A percentile compares a stretch with the other conserved stretches of the same genome.
Evolutionary conservation across 2,329 filamentous ascomycete species (phyloP).

Genomic region (Aspergillus aculeatus): DNA sequence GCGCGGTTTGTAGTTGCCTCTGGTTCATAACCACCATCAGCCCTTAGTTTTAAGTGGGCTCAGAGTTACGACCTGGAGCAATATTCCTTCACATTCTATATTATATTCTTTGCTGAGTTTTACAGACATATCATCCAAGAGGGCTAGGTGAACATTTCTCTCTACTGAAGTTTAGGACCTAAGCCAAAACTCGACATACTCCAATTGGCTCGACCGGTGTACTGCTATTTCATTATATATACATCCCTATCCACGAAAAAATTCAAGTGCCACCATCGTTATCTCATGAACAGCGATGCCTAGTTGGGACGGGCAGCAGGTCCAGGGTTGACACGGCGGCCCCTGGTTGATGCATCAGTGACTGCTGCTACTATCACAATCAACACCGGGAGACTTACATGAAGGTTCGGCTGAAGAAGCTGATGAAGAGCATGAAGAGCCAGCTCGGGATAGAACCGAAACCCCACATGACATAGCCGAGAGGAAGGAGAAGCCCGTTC

Average conservation of each 20-base stretch:
- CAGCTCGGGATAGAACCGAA: conserved; percentile 62
- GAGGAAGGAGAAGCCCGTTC: conserved; percentile 52
- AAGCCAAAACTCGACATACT: conserved; percentile 6
- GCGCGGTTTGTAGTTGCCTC: neutral
- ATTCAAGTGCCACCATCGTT: conserved; percentile 11
- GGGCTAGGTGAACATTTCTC: no score
- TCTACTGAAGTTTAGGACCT: neutral
- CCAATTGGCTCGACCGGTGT: conserved; percentile 17
- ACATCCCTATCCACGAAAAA: conserved; percentile 27
- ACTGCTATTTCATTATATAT: conserved; percentile 34
- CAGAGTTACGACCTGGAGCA: no score
- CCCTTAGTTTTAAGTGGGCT: no score
- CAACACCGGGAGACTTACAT: conserved; percentile 50
- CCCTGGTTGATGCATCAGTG: conserved; percentile 21
- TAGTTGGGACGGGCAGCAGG: conserved; percentile 22
- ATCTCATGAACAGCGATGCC: conserved; percentile 13
- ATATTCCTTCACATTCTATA: no score
- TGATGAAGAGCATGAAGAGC: conserved; percentile 64
- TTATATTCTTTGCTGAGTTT: no score
- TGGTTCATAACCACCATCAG: neutral
- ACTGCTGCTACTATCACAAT: neutral
- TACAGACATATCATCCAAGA: no score
- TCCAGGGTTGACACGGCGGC: conserved; percentile 25
- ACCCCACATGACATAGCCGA: conserved; percentile 57
- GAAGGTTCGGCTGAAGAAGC: conserved; percentile 59